Evolutionary conservation across 106 monocot genomes (phyloP).

Genomic region (Hemerocallis citrina): DNA sequence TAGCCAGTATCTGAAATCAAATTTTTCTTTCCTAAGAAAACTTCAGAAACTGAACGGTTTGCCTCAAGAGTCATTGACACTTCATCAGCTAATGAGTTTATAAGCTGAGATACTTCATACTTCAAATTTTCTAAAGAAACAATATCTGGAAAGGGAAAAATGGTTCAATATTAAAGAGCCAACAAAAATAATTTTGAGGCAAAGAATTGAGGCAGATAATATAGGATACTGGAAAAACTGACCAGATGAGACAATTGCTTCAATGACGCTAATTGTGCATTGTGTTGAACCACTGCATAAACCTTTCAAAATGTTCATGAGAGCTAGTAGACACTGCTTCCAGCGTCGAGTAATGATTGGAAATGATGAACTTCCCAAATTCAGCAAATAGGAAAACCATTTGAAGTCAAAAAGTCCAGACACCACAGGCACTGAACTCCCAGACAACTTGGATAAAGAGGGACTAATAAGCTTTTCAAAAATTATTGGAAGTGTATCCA

Average conservation of each 20-base stretch:
- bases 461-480: conserved; percentile 50
- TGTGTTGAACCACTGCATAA: conserved; percentile 14
- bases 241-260: conserved; percentile 53
- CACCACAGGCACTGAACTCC: not conserved
- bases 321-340: conserved; percentile 58
- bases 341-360: conserved; percentile 66
- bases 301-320: conserved; percentile 42
- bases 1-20: not conserved
- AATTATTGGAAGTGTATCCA: conserved; percentile 66
- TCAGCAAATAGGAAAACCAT: conserved; percentile 67
- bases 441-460: conserved; percentile 5
- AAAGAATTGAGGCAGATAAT: not conserved
- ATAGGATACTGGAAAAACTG: conserved; percentile 12
- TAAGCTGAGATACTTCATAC: conserved; percentile 35
- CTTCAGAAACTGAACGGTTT: conserved; percentile 19
- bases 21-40: conserved; percentile 2
- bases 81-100: conserved; percentile 30
- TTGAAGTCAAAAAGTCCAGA: conserved; percentile 30
- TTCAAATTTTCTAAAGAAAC: conserved; percentile 46
- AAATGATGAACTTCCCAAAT: conserved; percentile 88
- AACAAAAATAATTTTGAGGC: not conserved
- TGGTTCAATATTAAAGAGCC: conserved; percentile 8
- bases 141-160: conserved; percentile 42
- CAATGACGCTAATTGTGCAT: conserved; percentile 28
- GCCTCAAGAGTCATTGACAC: not conserved